Conservation (phyloP, 371 early-diverging fungal genomes). For the Syncephalastrum sp. region DNA sequence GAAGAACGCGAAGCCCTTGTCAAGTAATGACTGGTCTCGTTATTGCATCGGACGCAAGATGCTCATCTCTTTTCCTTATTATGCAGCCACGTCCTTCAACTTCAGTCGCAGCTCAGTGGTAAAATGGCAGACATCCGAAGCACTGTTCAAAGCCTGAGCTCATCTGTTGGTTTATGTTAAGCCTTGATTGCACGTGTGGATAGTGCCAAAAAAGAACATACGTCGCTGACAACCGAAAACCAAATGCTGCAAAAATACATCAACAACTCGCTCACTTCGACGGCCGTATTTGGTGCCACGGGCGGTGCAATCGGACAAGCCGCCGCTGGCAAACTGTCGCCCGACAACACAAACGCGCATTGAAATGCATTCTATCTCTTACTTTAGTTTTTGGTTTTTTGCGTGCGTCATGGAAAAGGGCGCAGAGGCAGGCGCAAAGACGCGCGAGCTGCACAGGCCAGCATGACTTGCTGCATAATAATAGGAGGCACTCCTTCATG, state of each 20-base stretch:
- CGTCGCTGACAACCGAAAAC: constrained; percentile 49
- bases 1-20: constrained; percentile 3
- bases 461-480: no score
- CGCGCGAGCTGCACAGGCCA: no score
- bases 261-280: constrained; percentile 53
- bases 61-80: no score
- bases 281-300: constrained; percentile 58
- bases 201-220: constrained; percentile 42
- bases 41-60: neutral
- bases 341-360: no score
- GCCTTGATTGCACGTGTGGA: constrained; percentile 47
- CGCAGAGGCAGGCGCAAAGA: no score
- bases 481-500: no score
- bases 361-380: no score
- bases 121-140: constrained; percentile 2
- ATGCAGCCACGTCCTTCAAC: constrained; percentile 37
- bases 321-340: constrained; percentile 6
- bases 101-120: constrained; percentile 42
- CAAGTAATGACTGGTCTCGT: neutral
- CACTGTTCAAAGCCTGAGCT: neutral
- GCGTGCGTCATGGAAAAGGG: no score
- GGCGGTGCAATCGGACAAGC: constrained; percentile 39
- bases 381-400: no score
- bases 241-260: constrained; percentile 55
- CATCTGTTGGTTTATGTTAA: constrained; percentile 5